These are phyloP conservation scores for Athelia sp. DNA, from an alignment of 1,284 basidiomycete genomes.

Conservation along the genomic window DNA sequence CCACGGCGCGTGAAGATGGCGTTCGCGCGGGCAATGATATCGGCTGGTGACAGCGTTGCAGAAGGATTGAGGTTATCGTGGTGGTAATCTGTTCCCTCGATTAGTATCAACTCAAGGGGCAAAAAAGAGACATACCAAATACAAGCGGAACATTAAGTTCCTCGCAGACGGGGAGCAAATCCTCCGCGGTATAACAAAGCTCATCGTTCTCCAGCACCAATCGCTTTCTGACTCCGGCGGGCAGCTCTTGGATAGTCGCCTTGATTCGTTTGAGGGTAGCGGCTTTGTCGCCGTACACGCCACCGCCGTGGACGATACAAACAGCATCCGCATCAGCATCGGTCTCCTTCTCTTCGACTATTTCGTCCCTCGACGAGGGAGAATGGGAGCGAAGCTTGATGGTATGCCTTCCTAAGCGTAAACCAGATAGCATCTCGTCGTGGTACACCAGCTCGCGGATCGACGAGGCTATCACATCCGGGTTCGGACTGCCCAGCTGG, in stretches of 20 bases:
- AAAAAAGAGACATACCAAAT: constrained; percentile 36
- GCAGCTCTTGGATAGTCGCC: constrained; percentile 60
- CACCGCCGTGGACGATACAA: constrained; percentile 48
- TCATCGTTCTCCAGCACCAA: constrained; percentile 92
- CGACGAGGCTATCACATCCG: constrained; percentile 69
- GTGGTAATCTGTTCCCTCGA: constrained; percentile 59
- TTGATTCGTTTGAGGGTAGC: constrained; percentile 72
- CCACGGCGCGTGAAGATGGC: constrained; percentile 72
- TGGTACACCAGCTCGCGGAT: constrained; percentile 83
- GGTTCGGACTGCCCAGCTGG: constrained; percentile 76
- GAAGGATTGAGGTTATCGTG: constrained; percentile 73
- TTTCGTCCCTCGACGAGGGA: neutral
- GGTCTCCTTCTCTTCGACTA: neutral
- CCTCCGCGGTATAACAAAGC: constrained; percentile 87
- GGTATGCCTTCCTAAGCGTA: constrained; percentile 72
- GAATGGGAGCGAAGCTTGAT: constrained; percentile 54
- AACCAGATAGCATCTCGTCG: constrained; percentile 79
- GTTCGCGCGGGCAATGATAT: constrained; percentile 68
- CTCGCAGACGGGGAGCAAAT: constrained; percentile 78
- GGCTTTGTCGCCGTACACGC: constrained; percentile 77
- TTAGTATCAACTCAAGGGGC: neutral
- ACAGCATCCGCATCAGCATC: neutral
- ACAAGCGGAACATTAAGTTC: constrained; percentile 80
- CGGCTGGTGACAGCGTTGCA: constrained; percentile 39
- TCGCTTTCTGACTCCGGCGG: constrained; percentile 62